These are phyloP conservation scores for Liquidambar formosana DNA, from an alignment of 164 flowering plant genomes.

Conservation along the genomic window DNA sequence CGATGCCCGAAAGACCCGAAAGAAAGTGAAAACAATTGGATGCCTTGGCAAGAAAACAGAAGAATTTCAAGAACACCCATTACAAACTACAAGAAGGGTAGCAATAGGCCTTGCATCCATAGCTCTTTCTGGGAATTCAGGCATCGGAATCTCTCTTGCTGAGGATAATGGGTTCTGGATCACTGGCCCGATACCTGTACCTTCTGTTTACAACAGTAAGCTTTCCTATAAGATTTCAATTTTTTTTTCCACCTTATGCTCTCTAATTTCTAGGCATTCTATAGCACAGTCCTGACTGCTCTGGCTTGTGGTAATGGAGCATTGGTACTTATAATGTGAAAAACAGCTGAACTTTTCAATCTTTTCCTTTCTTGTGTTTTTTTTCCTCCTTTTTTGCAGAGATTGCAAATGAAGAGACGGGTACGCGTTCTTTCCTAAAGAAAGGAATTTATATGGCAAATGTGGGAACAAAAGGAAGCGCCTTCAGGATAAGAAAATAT, in stretches of 20 bases:
- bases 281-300: neutral
- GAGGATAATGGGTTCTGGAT: slow-evolving; percentile 65
- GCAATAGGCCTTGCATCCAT: slow-evolving; percentile 55
- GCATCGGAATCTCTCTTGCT: slow-evolving; percentile 44
- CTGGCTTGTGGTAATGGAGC: no score
- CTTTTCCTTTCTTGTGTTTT: no score
- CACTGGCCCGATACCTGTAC: slow-evolving; percentile 53
- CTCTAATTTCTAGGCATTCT: neutral
- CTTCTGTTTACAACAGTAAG: slow-evolving; percentile 63
- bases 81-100: slow-evolving; percentile 50
- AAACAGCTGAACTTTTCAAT: no score
- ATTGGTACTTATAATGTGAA: no score
- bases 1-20: slow-evolving; percentile 13
- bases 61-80: slow-evolving; percentile 26
- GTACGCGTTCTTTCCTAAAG: slow-evolving; percentile 79
- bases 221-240: neutral
- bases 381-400: slow-evolving; percentile 39
- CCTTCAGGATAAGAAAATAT: slow-evolving; percentile 54
- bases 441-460: slow-evolving; percentile 66
- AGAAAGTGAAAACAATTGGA: slow-evolving; percentile 19
- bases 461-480: slow-evolving; percentile 54
- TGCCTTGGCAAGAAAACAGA: slow-evolving; percentile 32
- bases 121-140: slow-evolving; percentile 31
- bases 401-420: slow-evolving; percentile 77
- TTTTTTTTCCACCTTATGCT: neutral